Conservation (phyloP, 768 basidiomycete species). For the Leccinellum albellum region DNA sequence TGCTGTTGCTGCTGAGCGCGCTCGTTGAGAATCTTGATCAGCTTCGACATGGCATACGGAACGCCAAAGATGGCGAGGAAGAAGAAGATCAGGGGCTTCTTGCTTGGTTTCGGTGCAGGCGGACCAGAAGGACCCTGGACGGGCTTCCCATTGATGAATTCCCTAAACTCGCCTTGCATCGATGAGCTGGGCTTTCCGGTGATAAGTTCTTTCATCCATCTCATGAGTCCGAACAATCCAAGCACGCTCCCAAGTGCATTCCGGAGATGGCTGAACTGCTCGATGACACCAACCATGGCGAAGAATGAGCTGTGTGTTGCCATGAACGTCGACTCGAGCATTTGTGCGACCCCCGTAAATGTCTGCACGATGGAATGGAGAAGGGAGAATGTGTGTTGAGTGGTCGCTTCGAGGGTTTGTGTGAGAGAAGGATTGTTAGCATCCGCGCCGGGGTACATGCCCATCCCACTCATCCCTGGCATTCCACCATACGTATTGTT, state of each 20-base stretch:
- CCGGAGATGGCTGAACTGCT: constrained; percentile 88
- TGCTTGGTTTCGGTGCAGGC: constrained; percentile 59
- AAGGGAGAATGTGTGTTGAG: constrained; percentile 88
- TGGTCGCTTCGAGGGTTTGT: constrained; percentile 84
- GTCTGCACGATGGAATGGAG: constrained; percentile 95
- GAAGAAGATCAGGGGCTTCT: constrained; percentile 91
- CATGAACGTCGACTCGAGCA: constrained; percentile 97
- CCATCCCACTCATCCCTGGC: constrained; percentile 39
- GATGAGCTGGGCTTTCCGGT: constrained; percentile 42
- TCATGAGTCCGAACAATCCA: constrained; percentile 83
- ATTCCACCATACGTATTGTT: constrained; percentile 45
- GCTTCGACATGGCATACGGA: constrained; percentile 89
- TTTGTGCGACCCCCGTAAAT: constrained; percentile 91
- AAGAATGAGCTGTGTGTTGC: constrained; percentile 95
- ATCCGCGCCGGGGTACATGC: constrained; percentile 41
- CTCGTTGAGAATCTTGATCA: constrained; percentile 73
- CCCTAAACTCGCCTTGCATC: constrained; percentile 66
- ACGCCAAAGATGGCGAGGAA: constrained; percentile 90
- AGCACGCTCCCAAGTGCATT: constrained; percentile 93
- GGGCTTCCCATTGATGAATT: constrained; percentile 66
- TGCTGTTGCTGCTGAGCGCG: constrained; percentile 51
- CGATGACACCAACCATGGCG: constrained; percentile 94
- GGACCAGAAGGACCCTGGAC: constrained; percentile 44
- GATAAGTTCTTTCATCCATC: constrained; percentile 75
- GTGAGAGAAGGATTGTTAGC: constrained; percentile 64